Evolutionary conservation across 2,329 filamentous ascomycete species (phyloP), one percentile per base, ranked within the genome.

Genomic region (Sphaerulina populicola): DNA sequence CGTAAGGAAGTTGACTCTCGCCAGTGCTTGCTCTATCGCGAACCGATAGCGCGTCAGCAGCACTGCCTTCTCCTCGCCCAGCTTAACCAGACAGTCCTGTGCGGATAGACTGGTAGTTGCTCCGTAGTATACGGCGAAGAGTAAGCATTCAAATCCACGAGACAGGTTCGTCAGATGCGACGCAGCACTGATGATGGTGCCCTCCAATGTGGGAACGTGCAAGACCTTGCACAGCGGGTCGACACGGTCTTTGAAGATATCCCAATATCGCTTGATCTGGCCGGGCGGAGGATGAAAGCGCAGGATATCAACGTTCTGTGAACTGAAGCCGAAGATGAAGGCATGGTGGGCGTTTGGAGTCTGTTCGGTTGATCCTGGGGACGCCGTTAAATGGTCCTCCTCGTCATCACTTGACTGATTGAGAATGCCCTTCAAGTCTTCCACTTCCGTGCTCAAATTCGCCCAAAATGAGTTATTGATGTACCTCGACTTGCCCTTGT

Each of bases 251-350:
- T 82, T 77, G 66, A 80, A 89, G 9, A 82, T 74, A 44, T 81
- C 76, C 85, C 85, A 88, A 49, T 87, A 79, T 44, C 79, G 78
- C 0, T 75, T 75, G 44, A 85, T 81, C 56, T 84, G 81, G 1
- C 80, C 79, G 0, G 81, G 77, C 0, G 81, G 62, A 1, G 85
- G 85, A 59, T 88, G 85, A 11, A 85, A 70, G 38, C 75, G 72
- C 14, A 76, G 69, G 57, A 88, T 70, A 58, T 88, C 79, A 23
- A 87, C 81, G 56, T 79, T 80, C n/a, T 78, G 75, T 1, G 85
- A 88, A 54, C 78, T 81, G 64, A 86, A 86, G 6, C 85, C 84
- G 56, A 89, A 78, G 23, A 89, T 74, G 64, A 87, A 90, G 21
- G 78, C 77, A 49, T 88, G 83, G 57, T 87, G 82, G 53, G 80